Conservation (phyloP, 306 rosid genomes). For the Cicer chorassanicum region DNA sequence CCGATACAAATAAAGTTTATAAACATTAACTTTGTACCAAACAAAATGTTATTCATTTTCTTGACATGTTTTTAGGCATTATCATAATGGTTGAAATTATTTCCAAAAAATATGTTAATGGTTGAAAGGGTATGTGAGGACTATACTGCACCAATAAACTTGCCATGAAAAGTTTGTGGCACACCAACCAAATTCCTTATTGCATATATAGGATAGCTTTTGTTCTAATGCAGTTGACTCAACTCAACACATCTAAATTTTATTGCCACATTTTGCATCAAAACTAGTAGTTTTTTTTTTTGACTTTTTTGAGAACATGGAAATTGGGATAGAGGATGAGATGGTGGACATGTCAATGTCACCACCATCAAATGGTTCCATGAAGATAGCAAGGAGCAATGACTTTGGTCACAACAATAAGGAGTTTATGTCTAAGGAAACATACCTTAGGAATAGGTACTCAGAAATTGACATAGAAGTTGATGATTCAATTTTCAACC, state of each 20-base stretch:
- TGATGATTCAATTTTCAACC: constrained; percentile 49
- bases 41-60: constrained; percentile 59
- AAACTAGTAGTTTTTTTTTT: background rate
- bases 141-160: constrained; percentile 37
- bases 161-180: constrained; percentile 77
- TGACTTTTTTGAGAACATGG: constrained; percentile 56
- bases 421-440: constrained; percentile 64
- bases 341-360: constrained; percentile 64
- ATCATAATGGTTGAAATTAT: constrained; percentile 41
- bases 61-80: constrained; percentile 57
- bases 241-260: constrained; percentile 33
- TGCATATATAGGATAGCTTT: constrained; percentile 52
- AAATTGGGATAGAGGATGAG: constrained; percentile 68
- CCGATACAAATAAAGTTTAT: background rate
- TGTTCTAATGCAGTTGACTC: constrained; percentile 59
- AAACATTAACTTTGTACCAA: constrained; percentile 20
- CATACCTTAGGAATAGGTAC: constrained; percentile 60
- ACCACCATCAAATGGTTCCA: constrained; percentile 57
- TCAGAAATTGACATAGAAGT: constrained; percentile 70
- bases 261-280: constrained; percentile 31
- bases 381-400: constrained; percentile 59
- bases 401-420: constrained; percentile 63
- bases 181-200: constrained; percentile 62
- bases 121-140: constrained; percentile 56
- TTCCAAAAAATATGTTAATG: constrained; percentile 37